phyloP scores from a whole-genome alignment of 2,329 filamentous ascomycete genomes.

The Penicillium sp. region DNA sequence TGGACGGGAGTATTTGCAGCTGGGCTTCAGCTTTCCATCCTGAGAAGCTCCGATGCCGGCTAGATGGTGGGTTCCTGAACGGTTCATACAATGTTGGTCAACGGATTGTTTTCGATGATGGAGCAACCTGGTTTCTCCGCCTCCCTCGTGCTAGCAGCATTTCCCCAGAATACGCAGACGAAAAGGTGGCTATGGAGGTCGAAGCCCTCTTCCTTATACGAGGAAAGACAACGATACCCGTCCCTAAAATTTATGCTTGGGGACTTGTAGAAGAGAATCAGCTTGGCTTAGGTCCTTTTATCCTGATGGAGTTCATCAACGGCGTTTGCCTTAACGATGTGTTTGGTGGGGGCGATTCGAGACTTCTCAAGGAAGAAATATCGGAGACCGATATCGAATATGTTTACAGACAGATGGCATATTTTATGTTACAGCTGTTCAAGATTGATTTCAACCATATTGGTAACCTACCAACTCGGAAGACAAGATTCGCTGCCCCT shows the following conservation, averaged over 20 bases:
- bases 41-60: neutral
- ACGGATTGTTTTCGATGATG: neutral
- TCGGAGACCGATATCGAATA: neutral
- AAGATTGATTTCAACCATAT: neutral
- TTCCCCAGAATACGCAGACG: neutral
- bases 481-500: neutral
- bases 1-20: neutral
- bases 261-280: neutral
- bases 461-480: neutral
- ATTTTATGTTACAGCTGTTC: neutral
- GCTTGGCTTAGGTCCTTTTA: constrained; percentile 3
- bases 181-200: neutral
- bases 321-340: neutral
- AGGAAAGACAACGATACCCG: neutral
- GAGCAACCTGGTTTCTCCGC: neutral
- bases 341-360: neutral
- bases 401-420: neutral
- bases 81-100: too few relatives aligned
- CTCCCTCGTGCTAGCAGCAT: neutral
- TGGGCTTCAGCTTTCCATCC: neutral
- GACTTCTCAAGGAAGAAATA: neutral
- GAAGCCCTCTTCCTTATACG: neutral
- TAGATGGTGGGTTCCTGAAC: too few relatives aligned
- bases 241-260: neutral
- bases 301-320: constrained; percentile 2